Conservation (phyloP, 331 rosid genomes). For the Pyracantha coccinea region DNA sequence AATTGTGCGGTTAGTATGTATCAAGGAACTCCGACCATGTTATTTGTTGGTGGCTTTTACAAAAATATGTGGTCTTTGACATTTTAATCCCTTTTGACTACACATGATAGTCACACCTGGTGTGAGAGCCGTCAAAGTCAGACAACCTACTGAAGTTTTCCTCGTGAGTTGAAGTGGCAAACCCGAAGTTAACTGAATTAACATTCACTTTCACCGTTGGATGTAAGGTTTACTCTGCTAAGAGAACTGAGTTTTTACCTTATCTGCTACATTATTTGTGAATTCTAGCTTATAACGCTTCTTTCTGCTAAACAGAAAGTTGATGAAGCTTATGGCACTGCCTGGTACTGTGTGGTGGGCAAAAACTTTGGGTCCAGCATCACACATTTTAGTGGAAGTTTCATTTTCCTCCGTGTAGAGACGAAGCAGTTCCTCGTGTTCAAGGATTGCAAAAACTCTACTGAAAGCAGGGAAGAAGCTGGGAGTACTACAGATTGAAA, state of each 20-base stretch:
- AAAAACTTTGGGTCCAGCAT: conserved; percentile 66
- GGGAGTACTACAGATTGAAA: conserved; percentile 27
- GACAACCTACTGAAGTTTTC: too few relatives aligned
- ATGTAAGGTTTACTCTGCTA: not conserved
- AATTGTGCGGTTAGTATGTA: conserved; percentile 5
- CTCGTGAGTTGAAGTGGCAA: too few relatives aligned
- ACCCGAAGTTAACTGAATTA: too few relatives aligned
- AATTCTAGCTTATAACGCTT: conserved; percentile 1
- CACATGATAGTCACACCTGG: too few relatives aligned
- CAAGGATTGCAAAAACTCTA: conserved; percentile 51
- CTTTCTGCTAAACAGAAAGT: conserved; percentile 31
- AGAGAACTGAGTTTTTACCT: not conserved
- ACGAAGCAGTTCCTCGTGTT: conserved; percentile 68
- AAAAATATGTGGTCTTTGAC: too few relatives aligned
- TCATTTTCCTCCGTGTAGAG: conserved; percentile 53
- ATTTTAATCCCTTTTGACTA: too few relatives aligned
- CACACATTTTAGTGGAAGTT: conserved; percentile 49
- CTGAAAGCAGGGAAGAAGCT: conserved; percentile 44
- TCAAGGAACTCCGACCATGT: not conserved
- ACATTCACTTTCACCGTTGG: too few relatives aligned
- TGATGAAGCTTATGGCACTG: conserved; percentile 57
- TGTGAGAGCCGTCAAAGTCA: too few relatives aligned
- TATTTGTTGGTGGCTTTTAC: not conserved
- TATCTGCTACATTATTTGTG: not conserved
- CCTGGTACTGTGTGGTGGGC: conserved; percentile 65